These are phyloP conservation scores for Cyberlindnera saturnus DNA, from an alignment of 805 yeast species.

Conservation along the genomic window DNA sequence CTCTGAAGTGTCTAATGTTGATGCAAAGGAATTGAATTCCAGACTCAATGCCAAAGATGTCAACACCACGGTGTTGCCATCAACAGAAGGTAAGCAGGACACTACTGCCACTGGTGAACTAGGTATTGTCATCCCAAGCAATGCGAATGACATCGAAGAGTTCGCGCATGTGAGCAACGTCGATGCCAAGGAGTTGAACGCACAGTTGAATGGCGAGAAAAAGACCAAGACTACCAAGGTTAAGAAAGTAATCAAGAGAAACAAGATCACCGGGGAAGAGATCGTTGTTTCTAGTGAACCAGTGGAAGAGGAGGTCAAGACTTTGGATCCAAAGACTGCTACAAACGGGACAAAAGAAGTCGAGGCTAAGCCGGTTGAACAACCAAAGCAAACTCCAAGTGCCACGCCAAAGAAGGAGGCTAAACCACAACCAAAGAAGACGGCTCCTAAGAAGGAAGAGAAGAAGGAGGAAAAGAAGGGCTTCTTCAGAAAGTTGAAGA, in stretches of 20 bases:
- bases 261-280: conserved; percentile 36
- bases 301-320: conserved; percentile 14
- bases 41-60: conserved; percentile 8
- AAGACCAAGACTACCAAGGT: conserved; percentile 27
- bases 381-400: conserved; percentile 1
- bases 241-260: conserved; percentile 32
- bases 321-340: conserved; percentile 15
- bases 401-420: not conserved
- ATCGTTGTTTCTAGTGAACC: conserved; percentile 29
- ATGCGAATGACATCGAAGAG: conserved; percentile 60
- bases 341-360: conserved; percentile 2
- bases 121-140: conserved; percentile 58
- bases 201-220: conserved; percentile 26
- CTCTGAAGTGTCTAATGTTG: conserved; percentile 39
- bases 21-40: conserved; percentile 44
- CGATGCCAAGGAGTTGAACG: conserved; percentile 55
- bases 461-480: conserved; percentile 22
- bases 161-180: conserved; percentile 52
- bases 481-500: conserved; percentile 19
- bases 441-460: conserved; percentile 18
- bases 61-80: conserved; percentile 41
- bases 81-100: conserved; percentile 35
- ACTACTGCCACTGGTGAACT: conserved; percentile 56
- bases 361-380: not conserved
- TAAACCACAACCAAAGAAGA: not conserved